Percentiles rank a stretch among this genome's conserved stretches.
phyloP scores from a whole-genome alignment of 2,329 filamentous ascomycete species.

The Aspergillus bombycis region DNA sequence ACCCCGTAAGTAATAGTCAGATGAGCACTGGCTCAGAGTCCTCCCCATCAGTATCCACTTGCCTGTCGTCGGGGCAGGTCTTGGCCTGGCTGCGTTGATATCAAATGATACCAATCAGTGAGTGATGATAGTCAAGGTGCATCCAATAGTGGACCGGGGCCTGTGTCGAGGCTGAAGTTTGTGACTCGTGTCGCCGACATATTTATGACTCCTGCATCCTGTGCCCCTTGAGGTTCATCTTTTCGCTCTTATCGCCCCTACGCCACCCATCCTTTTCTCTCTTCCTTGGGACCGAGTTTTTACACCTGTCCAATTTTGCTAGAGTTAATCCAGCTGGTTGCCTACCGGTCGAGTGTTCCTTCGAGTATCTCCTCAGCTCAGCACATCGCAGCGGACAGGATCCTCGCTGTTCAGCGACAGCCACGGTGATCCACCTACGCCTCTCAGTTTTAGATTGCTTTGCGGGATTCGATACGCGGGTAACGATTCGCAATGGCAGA shows the following conservation, averaged over 20 bases:
- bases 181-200: conserved; percentile 8
- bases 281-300: neutral
- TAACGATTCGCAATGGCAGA: conserved; percentile 34
- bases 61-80: neutral
- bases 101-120: neutral
- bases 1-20: neutral
- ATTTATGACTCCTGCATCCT: conserved; percentile 10
- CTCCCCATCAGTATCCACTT: neutral
- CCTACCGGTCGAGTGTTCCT: neutral
- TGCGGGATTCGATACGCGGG: neutral
- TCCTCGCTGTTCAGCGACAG: neutral
- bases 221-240: neutral
- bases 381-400: neutral
- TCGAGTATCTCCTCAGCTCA: neutral
- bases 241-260: neutral
- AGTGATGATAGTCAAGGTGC: neutral
- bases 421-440: neutral
- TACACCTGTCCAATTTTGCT: neutral
- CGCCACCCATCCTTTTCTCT: conserved; percentile 1
- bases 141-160: neutral
- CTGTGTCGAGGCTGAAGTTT: neutral
- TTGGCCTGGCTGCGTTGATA: conserved; percentile 7
- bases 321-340: neutral
- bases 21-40: conserved; percentile 3
- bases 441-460: neutral